phyloP scores from a whole-genome alignment of 768 basidiomycete species.

The Psilocybe subaeruginosa region DNA sequence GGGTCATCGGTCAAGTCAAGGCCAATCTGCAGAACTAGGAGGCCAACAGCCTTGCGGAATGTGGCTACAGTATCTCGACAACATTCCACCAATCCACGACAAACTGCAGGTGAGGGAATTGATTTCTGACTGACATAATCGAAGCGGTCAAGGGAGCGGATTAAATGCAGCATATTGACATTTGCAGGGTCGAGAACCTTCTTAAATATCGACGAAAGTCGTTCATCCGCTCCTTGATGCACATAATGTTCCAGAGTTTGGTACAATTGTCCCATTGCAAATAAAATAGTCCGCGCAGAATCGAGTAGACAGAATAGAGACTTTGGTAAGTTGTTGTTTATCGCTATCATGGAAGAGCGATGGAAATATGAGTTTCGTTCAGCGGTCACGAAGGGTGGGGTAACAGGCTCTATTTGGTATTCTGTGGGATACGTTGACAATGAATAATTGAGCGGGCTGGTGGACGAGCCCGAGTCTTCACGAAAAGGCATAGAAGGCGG shows the following conservation, averaged over 20 bases:
- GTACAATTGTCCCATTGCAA: conserved; percentile 90
- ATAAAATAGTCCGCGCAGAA: conserved; percentile 89
- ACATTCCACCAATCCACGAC: conserved; percentile 77
- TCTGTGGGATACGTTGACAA: conserved; percentile 25
- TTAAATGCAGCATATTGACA: conserved; percentile 78
- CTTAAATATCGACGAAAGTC: conserved; percentile 75
- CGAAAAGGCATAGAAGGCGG: conserved; percentile 5
- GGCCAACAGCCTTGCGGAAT: conserved; percentile 87
- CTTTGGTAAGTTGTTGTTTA: conserved; percentile 69
- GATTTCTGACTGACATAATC: conserved; percentile 76
- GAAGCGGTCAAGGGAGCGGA: conserved; percentile 89
- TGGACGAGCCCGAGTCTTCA: conserved; percentile 46
- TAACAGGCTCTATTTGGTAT: conserved; percentile 39
- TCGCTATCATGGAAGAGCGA: conserved; percentile 79
- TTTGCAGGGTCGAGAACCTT: conserved; percentile 89
- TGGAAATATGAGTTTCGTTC: conserved; percentile 95
- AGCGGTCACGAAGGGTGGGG: conserved; percentile 65
- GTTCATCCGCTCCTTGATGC: conserved; percentile 80
- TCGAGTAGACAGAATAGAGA: conserved; percentile 76
- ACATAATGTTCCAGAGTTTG: conserved; percentile 88
- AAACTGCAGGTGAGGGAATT: conserved; percentile 70
- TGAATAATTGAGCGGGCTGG: conserved; percentile 29
- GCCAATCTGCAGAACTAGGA: conserved; percentile 82
- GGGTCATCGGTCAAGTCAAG: conserved; percentile 75
- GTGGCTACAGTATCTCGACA: conserved; percentile 84